Evolutionary conservation across 768 basidiomycete species (phyloP), one percentile per base, ranked within the genome.

Genomic region (Leccinum variicolor): DNA sequence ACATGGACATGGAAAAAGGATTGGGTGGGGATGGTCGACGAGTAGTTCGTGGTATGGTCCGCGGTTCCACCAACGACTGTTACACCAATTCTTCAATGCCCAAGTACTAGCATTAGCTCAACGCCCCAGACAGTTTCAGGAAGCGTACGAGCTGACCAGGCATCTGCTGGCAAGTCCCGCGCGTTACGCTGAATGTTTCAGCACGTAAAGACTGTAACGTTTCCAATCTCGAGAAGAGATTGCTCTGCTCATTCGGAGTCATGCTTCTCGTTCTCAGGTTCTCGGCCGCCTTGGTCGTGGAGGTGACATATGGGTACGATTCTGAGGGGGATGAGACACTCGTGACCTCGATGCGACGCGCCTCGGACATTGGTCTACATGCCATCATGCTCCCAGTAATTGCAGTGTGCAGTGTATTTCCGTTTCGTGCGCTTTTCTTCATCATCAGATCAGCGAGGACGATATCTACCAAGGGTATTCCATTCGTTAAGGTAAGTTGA

Each of bases 311-410:
- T 11, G 43, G 21, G 43, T 45, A 23, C 6, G 21, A 23, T 11
- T n/a, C 11, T 0, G 5, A 43, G 9, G 28, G 17, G 2, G 53
- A 25, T 2, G 62, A 61, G n/a, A 13, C 46, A 1, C 53, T 55
- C 19, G 48, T 56, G 3, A 13, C 31, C 4, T 49, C 62, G 3
- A 59, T 66, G 50, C 53, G 57, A 26, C 59, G 34, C 21, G 45
- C 21, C 4, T 0, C 4, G 6, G 45, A 46, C 21, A 46, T 41
- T 34, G 33, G 14, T 14, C 13, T 34, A 14, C 13, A 6, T 14
- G 33, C 33, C 7, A 14, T 11, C 33, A 34, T 11, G 14, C 33
- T 34, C 14, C 33, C 33, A 14, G 14, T 14, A 34, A 6, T 34
- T 14, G 33, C 33, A 1, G 4, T 34, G 33, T 34, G 14, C 33